phyloP scores from a whole-genome alignment of 768 basidiomycete genomes.

The Pleurotus djamor region DNA sequence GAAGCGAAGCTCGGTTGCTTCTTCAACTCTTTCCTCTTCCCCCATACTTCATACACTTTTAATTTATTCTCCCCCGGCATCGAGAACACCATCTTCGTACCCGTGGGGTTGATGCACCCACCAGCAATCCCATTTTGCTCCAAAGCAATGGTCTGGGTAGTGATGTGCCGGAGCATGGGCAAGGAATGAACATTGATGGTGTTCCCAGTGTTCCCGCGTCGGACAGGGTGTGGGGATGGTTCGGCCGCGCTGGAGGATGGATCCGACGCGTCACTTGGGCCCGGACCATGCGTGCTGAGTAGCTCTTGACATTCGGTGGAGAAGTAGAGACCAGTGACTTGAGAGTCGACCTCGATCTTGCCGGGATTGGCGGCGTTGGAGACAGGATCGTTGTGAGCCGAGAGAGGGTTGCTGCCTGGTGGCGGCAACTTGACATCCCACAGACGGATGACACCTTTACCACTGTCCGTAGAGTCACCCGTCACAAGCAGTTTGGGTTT shows the following conservation, averaged over 20 bases:
- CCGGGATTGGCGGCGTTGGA: slow-evolving; percentile 41
- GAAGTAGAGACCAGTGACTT: slow-evolving; percentile 70
- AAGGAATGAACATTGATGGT: slow-evolving; percentile 52
- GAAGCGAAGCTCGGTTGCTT: slow-evolving; percentile 19
- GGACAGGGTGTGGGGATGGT: slow-evolving; percentile 9
- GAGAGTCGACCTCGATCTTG: slow-evolving; percentile 48
- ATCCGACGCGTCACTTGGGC: slow-evolving; percentile 11
- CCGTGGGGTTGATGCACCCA: slow-evolving; percentile 53
- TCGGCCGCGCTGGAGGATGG: slow-evolving; percentile 8
- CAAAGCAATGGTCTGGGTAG: slow-evolving; percentile 28
- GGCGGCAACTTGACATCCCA: slow-evolving; percentile 50
- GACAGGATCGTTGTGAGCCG: slow-evolving; percentile 12
- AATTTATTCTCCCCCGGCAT: slow-evolving; percentile 65
- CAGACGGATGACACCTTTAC: slow-evolving; percentile 49
- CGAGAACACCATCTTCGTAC: slow-evolving; percentile 51
- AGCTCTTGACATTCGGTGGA: slow-evolving; percentile 84
- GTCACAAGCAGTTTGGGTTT: slow-evolving; percentile 75
- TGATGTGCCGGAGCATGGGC: slow-evolving; percentile 59
- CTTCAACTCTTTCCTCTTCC: slow-evolving; percentile 34
- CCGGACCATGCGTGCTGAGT: slow-evolving; percentile 69
- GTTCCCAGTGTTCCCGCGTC: slow-evolving; percentile 20
- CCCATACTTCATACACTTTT: slow-evolving; percentile 62
- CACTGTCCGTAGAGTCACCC: slow-evolving; percentile 44
- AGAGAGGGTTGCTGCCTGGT: slow-evolving; percentile 21
- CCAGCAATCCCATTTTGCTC: slow-evolving; percentile 52